Base-by-base conservation (phyloP, 345 rosid species). In the Sonneratia caseolaris region DNA sequence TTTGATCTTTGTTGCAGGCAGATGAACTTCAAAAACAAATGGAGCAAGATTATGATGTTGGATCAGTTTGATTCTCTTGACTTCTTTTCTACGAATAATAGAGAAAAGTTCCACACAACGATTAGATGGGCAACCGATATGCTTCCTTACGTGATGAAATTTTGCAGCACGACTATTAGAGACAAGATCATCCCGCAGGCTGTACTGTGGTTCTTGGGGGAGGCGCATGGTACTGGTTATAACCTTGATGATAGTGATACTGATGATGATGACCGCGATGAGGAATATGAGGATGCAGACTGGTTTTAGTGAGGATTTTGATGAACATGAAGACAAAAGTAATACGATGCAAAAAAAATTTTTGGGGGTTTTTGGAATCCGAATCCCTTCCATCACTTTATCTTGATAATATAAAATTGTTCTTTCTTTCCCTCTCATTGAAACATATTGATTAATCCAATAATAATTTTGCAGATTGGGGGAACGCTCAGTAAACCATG, bases 1-100 rank as follows among this genome's bases (percentile, higher is more conserved):
- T 40, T 68, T 42, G 6, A 4, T n/a, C n/a, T 4, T 49, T 37
- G 35, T 27, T 69, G 68, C 80, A 95, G 98, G 98, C 97, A 64
- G 99, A 95, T 70, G 94, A 90, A 77, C 92, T 95, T 66, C 94
- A 92, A 70, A 88, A 88, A 77, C 88, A 84, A 76, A 95, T 95
- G 98, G 99, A 92, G 69, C 94, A 90, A 56, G 99, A 95, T 83
- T 95, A 92, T 80, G 98, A 95, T 69, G 79, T 95, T 36, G 99
- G 97, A 98, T 95, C 8, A 71, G 88, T 80, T n/a, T 8, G 42
- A 15, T 37, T 15, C 13, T 7, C 13, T 66, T 10, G 1, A 27
- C 27, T 13, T 48, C 1, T 38, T 10, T 13, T 65, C 11, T 38
- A 14, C 16, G 59, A 4, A 40, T 40, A 4, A 8, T 40, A 4